Percentiles rank a stretch among this genome's conserved stretches.
Conservation (phyloP, 768 basidiomycete species). For the Chalciporus piperatus region DNA sequence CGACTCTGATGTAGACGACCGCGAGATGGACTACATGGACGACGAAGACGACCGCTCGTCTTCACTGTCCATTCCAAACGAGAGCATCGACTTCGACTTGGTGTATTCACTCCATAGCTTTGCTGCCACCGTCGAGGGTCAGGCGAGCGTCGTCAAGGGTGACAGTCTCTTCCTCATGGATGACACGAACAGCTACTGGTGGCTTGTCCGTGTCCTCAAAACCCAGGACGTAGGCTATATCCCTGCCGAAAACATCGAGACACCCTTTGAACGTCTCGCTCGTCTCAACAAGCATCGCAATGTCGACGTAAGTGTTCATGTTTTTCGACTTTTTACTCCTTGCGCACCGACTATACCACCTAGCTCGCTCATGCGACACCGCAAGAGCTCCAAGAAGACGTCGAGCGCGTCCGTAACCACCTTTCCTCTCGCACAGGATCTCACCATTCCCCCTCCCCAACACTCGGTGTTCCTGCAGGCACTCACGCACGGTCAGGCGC, state of each 20-base stretch:
- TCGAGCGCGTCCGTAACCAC: slow-evolving; percentile 54
- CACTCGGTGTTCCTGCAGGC: slow-evolving; percentile 36
- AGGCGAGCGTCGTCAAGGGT: slow-evolving; percentile 98
- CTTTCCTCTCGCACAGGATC: slow-evolving; percentile 48
- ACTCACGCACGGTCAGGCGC: slow-evolving; percentile 24
- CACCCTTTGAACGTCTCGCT: slow-evolving; percentile 93
- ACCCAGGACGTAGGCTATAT: slow-evolving; percentile 99
- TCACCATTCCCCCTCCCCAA: slow-evolving; percentile 48
- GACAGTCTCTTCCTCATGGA: slow-evolving; percentile 96
- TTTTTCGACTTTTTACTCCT: neutral
- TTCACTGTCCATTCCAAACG: slow-evolving; percentile 83
- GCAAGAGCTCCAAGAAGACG: slow-evolving; percentile 56
- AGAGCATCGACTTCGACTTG: slow-evolving; percentile 90
- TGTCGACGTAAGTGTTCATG: slow-evolving; percentile 70
- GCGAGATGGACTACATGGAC: slow-evolving; percentile 62
- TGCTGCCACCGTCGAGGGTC: slow-evolving; percentile 96
- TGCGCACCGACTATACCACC: neutral
- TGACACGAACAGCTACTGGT: slow-evolving; percentile 99
- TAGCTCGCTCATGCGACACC: slow-evolving; percentile 35
- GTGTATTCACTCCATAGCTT: slow-evolving; percentile 96
- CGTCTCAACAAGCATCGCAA: slow-evolving; percentile 96
- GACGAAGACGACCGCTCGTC: slow-evolving; percentile 80
- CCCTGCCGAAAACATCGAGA: slow-evolving; percentile 98
- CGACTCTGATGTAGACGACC: slow-evolving; percentile 73
- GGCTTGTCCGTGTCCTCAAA: slow-evolving; percentile 97